Conservation (phyloP, 345 rosid species). For the Salix arbutifolia region DNA sequence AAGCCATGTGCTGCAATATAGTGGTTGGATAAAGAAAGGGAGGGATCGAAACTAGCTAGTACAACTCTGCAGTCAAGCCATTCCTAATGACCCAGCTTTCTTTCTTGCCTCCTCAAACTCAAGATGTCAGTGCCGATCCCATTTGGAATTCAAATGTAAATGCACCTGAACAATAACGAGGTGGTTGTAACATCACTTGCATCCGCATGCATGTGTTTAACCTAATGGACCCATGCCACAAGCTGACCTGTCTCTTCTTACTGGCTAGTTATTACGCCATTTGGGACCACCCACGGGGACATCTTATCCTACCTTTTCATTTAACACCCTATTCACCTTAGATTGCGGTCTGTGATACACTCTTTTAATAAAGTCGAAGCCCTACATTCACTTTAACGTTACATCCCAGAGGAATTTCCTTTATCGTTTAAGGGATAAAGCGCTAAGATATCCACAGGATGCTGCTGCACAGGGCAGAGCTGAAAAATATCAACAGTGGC, state of each 20-base stretch:
- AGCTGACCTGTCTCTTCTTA: background rate
- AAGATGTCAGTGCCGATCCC: conserved; percentile 10
- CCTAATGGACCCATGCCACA: conserved; percentile 9
- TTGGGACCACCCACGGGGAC: background rate
- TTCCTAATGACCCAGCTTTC: background rate
- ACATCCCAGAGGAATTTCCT: conserved; percentile 3
- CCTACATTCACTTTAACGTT: conserved; percentile 17
- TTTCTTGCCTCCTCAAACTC: background rate
- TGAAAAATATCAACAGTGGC: background rate
- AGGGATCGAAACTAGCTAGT: background rate
- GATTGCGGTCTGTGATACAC: conserved; percentile 27
- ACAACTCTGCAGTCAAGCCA: background rate
- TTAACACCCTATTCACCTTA: conserved; percentile 16
- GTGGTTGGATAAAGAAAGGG: background rate
- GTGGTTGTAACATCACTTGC: background rate
- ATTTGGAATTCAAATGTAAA: background rate
- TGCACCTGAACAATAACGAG: background rate
- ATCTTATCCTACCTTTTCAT: background rate
- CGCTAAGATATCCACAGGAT: background rate
- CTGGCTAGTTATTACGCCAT: background rate
- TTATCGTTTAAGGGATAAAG: background rate
- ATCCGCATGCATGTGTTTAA: conserved; percentile 4
- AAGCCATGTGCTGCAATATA: conserved; percentile 2
- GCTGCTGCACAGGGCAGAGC: background rate
- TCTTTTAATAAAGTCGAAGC: conserved; percentile 28